phyloP scores from a whole-genome alignment of 2,329 filamentous ascomycete genomes.

The Monilinia laxa region DNA sequence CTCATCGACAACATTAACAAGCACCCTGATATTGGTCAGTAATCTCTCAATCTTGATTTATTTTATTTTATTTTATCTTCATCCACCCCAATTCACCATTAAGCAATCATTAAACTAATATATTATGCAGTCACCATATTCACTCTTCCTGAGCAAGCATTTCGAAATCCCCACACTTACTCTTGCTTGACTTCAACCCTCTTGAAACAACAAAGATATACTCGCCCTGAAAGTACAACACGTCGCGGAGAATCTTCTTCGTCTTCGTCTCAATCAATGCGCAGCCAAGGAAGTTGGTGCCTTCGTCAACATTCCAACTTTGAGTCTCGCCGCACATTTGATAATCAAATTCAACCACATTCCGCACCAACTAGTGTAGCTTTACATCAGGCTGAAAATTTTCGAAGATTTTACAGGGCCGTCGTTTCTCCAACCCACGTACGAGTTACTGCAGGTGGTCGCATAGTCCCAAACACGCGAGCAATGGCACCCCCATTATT shows the following conservation, averaged over 20 bases:
- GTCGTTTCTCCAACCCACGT: conserved; percentile 67
- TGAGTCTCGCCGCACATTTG: conserved; percentile 34
- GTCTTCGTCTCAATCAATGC: conserved; percentile 22
- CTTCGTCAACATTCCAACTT: conserved; percentile 37
- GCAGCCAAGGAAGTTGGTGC: conserved; percentile 34
- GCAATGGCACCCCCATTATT: conserved; percentile 37
- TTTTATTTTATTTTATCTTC: no score
- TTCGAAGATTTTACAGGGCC: conserved; percentile 65
- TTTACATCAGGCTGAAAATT: conserved; percentile 63
- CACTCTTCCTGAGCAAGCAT: conserved; percentile 33
- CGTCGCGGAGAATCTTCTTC: conserved; percentile 25
- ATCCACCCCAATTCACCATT: neutral
- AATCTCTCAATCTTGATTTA: neutral
- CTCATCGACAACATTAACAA: conserved; percentile 35
- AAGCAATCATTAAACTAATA: conserved; percentile 14
- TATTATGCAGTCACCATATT: conserved; percentile 31
- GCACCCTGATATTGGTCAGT: conserved; percentile 36
- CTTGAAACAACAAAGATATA: conserved; percentile 9
- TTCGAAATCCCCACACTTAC: conserved; percentile 30
- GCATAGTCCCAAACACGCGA: conserved; percentile 65
- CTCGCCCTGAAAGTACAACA: conserved; percentile 10
- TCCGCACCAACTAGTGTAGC: conserved; percentile 53
- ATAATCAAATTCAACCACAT: conserved; percentile 45
- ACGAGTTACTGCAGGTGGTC: conserved; percentile 64
- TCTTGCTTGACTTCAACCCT: conserved; percentile 25